Conservation (phyloP, 2,329 filamentous ascomycete species). For the Cylindrodendrum hubeiense region DNA sequence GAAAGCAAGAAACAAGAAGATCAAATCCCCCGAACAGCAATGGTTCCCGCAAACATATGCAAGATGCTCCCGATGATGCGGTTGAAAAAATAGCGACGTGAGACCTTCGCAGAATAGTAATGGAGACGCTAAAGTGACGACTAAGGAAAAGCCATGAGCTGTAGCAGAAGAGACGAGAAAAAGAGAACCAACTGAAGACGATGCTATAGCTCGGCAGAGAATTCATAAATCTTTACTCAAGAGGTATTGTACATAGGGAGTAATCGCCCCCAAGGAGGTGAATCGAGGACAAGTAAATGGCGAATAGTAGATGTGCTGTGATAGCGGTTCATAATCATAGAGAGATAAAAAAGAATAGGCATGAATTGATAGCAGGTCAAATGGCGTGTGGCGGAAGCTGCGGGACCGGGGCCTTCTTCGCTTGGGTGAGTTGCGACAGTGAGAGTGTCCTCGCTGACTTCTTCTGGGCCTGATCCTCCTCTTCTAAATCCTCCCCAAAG, state of each 20-base stretch:
- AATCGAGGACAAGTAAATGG: not conserved
- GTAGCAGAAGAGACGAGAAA: not conserved
- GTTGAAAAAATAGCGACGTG: not conserved
- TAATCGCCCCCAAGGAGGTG: constrained; percentile 2
- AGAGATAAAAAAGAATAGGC: not conserved
- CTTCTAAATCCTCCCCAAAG: constrained; percentile 58
- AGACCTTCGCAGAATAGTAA: constrained; percentile 1
- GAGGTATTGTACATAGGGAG: constrained; percentile 22
- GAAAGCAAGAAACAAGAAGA: not conserved
- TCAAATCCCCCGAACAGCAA: not conserved
- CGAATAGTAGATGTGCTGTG: constrained; percentile 3
- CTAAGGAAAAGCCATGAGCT: not conserved
- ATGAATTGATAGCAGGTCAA: constrained; percentile 23
- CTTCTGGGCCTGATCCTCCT: constrained; percentile 55
- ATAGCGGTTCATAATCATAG: constrained; percentile 17
- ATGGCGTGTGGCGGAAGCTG: constrained; percentile 42
- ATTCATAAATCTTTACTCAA: constrained; percentile 9
- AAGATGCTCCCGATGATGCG: not conserved
- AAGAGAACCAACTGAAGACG: constrained; percentile 1
- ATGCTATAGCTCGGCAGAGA: constrained; percentile 5
- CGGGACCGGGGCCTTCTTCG: constrained; percentile 34
- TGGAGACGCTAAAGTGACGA: not conserved
- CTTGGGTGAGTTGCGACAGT: constrained; percentile 69
- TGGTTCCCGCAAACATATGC: not conserved
- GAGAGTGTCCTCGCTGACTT: constrained; percentile 74